These are phyloP conservation scores for Colletotrichum tropicicola DNA, from an alignment of 2,329 filamentous ascomycete species.

Conservation along the genomic window DNA sequence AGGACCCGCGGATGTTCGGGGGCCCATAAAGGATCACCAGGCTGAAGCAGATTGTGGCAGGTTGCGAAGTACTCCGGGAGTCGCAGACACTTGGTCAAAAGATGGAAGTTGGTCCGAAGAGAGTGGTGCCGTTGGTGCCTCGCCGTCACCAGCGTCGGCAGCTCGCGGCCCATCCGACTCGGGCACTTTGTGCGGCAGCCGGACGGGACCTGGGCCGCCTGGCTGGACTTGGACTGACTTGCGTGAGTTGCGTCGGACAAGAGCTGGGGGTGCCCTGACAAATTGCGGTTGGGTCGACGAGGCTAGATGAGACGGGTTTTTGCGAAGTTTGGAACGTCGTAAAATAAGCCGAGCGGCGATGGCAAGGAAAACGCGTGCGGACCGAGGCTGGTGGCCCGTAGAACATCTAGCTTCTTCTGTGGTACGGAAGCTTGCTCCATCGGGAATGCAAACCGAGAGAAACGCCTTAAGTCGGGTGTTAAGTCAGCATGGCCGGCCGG, in stretches of 20 bases:
- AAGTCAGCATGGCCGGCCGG: not conserved
- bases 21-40: not conserved
- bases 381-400: not conserved
- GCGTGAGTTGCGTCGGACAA: not conserved
- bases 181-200: too few relatives aligned
- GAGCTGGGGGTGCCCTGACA: not conserved
- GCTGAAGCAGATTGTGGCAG: not conserved
- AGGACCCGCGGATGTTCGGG: not conserved
- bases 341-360: not conserved
- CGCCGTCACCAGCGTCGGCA: not conserved
- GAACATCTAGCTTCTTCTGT: not conserved
- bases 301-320: not conserved
- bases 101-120: not conserved
- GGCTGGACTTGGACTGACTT: too few relatives aligned
- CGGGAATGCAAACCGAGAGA: constrained; percentile 1
- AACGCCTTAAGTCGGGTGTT: not conserved
- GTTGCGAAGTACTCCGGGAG: not conserved
- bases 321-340: not conserved
- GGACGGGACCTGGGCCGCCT: too few relatives aligned
- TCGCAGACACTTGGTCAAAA: not conserved
- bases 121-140: not conserved
- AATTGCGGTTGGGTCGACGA: not conserved
- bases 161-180: not conserved
- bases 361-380: not conserved
- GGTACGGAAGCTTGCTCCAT: constrained; percentile 5